Conservation (phyloP, 2,329 filamentous ascomycete species). For the Didymosphaeria variabile region DNA sequence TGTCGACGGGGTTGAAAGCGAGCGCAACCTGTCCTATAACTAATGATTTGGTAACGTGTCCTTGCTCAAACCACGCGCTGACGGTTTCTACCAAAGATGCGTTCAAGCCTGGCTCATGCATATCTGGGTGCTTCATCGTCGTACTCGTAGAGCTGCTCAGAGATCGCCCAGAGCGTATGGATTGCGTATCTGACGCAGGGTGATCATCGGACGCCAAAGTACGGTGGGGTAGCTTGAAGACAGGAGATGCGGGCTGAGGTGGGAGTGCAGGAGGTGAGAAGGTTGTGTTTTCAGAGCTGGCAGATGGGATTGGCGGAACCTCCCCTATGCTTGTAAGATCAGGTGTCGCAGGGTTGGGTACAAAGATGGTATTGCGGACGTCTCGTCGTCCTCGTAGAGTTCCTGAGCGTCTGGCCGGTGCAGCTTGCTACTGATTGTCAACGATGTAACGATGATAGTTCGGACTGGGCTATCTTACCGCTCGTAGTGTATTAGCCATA, state of each 20-base stretch:
- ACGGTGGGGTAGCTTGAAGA: slow-evolving; percentile 47
- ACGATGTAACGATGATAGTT: slow-evolving; percentile 11
- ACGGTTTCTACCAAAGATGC: slow-evolving; percentile 91
- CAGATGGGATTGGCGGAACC: slow-evolving; percentile 40
- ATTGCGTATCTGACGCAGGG: slow-evolving; percentile 83
- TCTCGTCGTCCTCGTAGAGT: slow-evolving; percentile 90
- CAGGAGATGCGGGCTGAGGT: slow-evolving; percentile 45
- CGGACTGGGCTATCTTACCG: slow-evolving; percentile 47
- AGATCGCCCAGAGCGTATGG: slow-evolving; percentile 87
- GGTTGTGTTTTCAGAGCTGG: slow-evolving; percentile 26
- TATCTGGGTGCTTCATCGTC: slow-evolving; percentile 78
- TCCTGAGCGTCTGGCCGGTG: slow-evolving; percentile 66
- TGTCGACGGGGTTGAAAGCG: slow-evolving; percentile 72
- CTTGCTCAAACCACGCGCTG: slow-evolving; percentile 82
- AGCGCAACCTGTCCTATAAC: slow-evolving; percentile 91
- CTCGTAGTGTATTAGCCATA: slow-evolving; percentile 76
- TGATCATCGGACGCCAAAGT: slow-evolving; percentile 61
- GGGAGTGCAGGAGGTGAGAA: slow-evolving; percentile 34
- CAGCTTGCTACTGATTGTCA: slow-evolving; percentile 58
- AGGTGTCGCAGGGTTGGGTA: slow-evolving; percentile 61
- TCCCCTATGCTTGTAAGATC: slow-evolving; percentile 51
- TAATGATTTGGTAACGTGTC: slow-evolving; percentile 73
- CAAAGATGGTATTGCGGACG: slow-evolving; percentile 88
- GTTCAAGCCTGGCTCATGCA: slow-evolving; percentile 81
- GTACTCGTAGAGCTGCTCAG: slow-evolving; percentile 71